A percentile compares a stretch with the other conserved stretches of the same genome.
phyloP scores from a whole-genome alignment of 208 protist species.

The Trypanosoma avium region DNA sequence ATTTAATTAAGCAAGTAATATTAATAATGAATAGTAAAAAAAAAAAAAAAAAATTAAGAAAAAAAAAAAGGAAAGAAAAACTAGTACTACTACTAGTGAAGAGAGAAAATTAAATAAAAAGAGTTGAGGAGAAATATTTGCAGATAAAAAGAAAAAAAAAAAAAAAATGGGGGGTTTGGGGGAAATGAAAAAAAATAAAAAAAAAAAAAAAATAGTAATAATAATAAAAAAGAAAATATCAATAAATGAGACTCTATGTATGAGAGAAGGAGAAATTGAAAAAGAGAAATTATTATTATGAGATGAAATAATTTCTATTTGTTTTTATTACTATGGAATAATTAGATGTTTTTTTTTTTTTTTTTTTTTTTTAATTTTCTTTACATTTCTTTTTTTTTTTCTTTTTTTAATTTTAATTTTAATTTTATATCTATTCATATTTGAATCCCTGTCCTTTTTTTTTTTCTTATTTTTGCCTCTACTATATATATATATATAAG shows the following conservation, averaged over 20 bases:
- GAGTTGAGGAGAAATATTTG: background rate
- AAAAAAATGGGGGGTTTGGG: background rate
- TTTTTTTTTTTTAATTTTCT: background rate
- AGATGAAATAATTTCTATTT: no score
- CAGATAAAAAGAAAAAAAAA: background rate
- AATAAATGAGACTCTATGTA: conserved; percentile 5
- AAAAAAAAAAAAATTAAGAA: conserved; percentile 13
- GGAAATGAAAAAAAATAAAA: conserved; percentile 27
- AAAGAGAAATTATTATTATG: no score
- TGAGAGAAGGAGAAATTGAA: conserved; percentile 10
- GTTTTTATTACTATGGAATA: background rate
- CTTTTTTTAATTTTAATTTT: background rate
- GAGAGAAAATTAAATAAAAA: background rate
- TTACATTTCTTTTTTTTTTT: background rate
- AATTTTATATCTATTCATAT: background rate
- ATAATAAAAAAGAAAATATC: conserved; percentile 16
- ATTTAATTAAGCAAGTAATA: no score
- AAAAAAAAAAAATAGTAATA: conserved; percentile 21
- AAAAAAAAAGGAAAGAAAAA: background rate
- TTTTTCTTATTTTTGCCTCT: background rate
- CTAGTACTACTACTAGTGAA: background rate
- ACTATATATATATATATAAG: background rate
- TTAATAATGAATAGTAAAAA: conserved; percentile 19
- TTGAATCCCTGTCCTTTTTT: background rate
- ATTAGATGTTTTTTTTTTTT: background rate